Conservation (phyloP, 2,329 filamentous ascomycete genomes). For the Claviceps citrina region DNA sequence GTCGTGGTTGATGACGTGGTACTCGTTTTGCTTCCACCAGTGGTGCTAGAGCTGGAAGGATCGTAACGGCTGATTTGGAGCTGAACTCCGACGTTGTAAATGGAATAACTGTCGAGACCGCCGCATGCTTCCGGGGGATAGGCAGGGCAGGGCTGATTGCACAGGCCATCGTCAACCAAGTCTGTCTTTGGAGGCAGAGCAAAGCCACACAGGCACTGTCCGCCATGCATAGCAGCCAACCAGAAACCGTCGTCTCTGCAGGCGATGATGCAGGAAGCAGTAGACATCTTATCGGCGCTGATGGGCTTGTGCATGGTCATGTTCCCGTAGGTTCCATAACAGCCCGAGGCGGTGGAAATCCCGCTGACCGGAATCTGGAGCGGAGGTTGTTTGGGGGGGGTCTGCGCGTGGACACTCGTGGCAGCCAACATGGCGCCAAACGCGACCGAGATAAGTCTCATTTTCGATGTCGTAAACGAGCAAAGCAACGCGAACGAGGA, state of each 20-base stretch:
- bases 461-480: slow-evolving; percentile 8
- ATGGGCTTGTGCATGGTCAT: slow-evolving; percentile 15
- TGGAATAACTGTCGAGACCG: slow-evolving; percentile 22
- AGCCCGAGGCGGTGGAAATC: slow-evolving; percentile 33
- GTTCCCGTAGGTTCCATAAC: slow-evolving; percentile 30
- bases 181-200: slow-evolving; percentile 43
- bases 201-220: slow-evolving; percentile 59
- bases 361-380: slow-evolving; percentile 20
- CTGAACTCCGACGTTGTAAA: slow-evolving; percentile 36
- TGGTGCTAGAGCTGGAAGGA: slow-evolving; percentile 13
- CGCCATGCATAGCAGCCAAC: slow-evolving; percentile 48
- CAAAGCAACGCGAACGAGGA: not conserved
- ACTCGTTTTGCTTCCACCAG: slow-evolving; percentile 1
- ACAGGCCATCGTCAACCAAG: slow-evolving; percentile 42
- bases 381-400: slow-evolving; percentile 18
- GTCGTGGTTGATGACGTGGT: slow-evolving; percentile 5
- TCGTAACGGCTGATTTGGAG: slow-evolving; percentile 19
- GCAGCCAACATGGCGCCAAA: slow-evolving; percentile 16
- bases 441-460: slow-evolving; percentile 18
- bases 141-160: slow-evolving; percentile 50
- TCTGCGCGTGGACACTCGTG: slow-evolving; percentile 11
- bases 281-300: slow-evolving; percentile 13
- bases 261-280: slow-evolving; percentile 24
- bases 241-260: slow-evolving; percentile 30
- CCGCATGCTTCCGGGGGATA: slow-evolving; percentile 47